Evolutionary conservation across 805 yeast genomes (phyloP), one percentile per base, ranked within the genome.

Genomic region (Metschnikowia peoriensis): DNA sequence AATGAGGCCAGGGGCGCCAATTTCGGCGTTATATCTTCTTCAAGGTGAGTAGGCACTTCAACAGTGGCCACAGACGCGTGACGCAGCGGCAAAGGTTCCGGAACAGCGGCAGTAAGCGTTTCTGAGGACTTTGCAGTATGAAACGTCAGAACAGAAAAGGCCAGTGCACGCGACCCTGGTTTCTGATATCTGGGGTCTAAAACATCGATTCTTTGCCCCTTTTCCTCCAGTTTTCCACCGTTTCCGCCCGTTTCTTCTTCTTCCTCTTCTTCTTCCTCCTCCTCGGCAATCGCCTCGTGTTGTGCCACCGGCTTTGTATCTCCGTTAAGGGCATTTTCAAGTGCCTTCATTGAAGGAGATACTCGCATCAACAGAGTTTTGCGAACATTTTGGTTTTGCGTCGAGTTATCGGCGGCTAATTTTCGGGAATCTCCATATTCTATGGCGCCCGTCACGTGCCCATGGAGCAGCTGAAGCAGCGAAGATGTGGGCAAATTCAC

Each of bases 291-390:
- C 14, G 38, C 52, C 11, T 42, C 52, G 14, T 52, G 50, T 27
- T 46, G 44, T 16, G 10, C 17, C 37, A 41, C 46, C n/a, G 51
- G 39, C 43, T 54, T 57, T 2, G 34, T 47, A 34, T 51, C 52
- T 32, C 59, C 58, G 46, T 61, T 61, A 49, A 74, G 63, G 17
- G 69, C 70, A 43, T 53, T 57, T 54, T 74, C 78, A 52, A 75
- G 63, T 12, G 77, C 77, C 55, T 70, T 69, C 62, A 75, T 69
- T 7, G 75, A 70, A 6, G 78, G 79, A 32, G 77, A 71, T 29
- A 61, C 61, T 50, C 66, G 67, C 73, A 74, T 73, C 55, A 67
- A 63, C 37, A 61, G 55, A 10, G 77, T 64, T 32, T 47, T 48
- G 35, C 22, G 22, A 22, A 22, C 22, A 22, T 22, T 22, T 22